Conservation (phyloP, 495 filamentous ascomycete species). For the Lepraria neglecta region DNA sequence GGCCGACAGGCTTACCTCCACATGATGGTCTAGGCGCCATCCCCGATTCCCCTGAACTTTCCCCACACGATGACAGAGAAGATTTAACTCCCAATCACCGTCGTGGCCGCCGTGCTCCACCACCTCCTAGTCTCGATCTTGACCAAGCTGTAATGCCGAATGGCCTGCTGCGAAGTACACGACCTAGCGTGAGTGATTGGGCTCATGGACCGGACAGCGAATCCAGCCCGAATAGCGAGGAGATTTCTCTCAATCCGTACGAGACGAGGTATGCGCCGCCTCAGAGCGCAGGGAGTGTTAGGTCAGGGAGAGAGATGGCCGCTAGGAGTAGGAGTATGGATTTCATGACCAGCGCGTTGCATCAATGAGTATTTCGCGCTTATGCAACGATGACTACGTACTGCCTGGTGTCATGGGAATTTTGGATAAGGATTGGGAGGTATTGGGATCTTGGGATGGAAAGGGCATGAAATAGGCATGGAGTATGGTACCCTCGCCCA, state of each 20-base stretch:
- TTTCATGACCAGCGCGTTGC: conserved; percentile 31
- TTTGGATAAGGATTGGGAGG: conserved; percentile 2
- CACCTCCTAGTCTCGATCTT: conserved; percentile 26
- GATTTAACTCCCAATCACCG: not conserved
- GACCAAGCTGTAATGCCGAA: conserved; percentile 21
- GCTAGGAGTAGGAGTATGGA: conserved; percentile 25
- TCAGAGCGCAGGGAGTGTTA: conserved; percentile 24
- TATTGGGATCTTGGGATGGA: not conserved
- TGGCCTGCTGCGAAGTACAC: conserved; percentile 25
- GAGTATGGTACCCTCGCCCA: conserved; percentile 5
- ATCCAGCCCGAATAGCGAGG: conserved; percentile 25
- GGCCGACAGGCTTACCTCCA: conserved; percentile 20
- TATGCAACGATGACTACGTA: conserved; percentile 4
- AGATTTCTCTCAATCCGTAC: conserved; percentile 27
- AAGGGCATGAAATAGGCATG: not conserved
- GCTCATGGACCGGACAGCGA: conserved; percentile 29
- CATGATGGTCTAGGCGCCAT: conserved; percentile 30
- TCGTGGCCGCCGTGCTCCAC: conserved; percentile 21
- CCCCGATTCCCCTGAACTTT: conserved; percentile 19
- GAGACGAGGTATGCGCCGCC: conserved; percentile 15
- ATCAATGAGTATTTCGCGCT: conserved; percentile 14
- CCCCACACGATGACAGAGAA: conserved; percentile 13
- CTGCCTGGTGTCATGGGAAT: not conserved
- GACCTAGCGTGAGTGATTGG: conserved; percentile 30
- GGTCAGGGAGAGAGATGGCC: conserved; percentile 23